Evolutionary conservation across 805 yeast genomes (phyloP).

Genomic region (Wickerhamomyces kurtzmanii): DNA sequence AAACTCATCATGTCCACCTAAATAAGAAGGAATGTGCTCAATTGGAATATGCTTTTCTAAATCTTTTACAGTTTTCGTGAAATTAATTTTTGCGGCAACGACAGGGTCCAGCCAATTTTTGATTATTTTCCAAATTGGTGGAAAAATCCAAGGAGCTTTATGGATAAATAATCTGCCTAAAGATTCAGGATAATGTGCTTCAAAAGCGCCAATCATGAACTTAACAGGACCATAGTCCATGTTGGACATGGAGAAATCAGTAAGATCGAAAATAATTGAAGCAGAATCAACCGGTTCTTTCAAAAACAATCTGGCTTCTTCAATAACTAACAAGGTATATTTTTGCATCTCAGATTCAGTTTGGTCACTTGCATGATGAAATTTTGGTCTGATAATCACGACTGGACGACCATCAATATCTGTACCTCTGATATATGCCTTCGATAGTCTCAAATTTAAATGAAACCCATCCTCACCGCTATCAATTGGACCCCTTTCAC

Average conservation of each 20-base stretch:
- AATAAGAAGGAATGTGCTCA: slow-evolving; percentile 50
- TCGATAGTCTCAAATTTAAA: slow-evolving; percentile 41
- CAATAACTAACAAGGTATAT: slow-evolving; percentile 70
- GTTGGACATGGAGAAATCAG: slow-evolving; percentile 79
- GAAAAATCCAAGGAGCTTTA: slow-evolving; percentile 95
- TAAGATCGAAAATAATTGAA: slow-evolving; percentile 76
- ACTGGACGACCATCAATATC: slow-evolving; percentile 74
- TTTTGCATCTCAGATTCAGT: slow-evolving; percentile 62
- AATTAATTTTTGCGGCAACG: slow-evolving; percentile 83
- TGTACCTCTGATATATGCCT: slow-evolving; percentile 65
- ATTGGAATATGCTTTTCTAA: slow-evolving; percentile 50
- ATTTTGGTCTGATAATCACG: slow-evolving; percentile 69
- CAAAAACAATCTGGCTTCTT: slow-evolving; percentile 68
- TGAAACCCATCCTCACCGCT: slow-evolving; percentile 31
- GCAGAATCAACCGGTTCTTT: slow-evolving; percentile 73
- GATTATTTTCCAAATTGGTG: slow-evolving; percentile 88
- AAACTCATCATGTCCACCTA: slow-evolving; percentile 66
- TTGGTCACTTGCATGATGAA: slow-evolving; percentile 64
- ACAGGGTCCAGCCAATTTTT: slow-evolving; percentile 96
- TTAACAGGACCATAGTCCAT: slow-evolving; percentile 92
- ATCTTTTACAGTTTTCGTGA: slow-evolving; percentile 66
- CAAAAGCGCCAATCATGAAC: slow-evolving; percentile 81
- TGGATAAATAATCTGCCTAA: slow-evolving; percentile 78
- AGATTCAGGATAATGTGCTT: slow-evolving; percentile 94
- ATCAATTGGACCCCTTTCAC: slow-evolving; percentile 57